phyloP scores from a whole-genome alignment of 106 monocot species.

The Apostasia ramifera region DNA sequence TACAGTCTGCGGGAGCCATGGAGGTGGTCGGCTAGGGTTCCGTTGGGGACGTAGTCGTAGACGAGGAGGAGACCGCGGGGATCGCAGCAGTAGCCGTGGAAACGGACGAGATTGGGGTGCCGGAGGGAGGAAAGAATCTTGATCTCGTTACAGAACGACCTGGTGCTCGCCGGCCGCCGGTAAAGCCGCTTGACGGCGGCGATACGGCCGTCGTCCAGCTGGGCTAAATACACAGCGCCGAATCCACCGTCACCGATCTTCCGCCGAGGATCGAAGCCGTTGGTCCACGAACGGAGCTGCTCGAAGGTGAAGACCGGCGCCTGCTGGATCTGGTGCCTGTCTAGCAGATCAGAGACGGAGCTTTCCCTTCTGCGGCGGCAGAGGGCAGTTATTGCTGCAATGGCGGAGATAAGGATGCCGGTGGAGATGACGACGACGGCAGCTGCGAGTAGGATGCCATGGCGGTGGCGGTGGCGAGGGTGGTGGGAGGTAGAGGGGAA shows the following conservation, averaged over 20 bases:
- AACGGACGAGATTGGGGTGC: conserved; percentile 75
- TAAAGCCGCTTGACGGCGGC: conserved; percentile 75
- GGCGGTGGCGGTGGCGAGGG: not conserved
- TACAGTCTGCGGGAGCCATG: conserved; percentile 25
- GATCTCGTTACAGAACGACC: conserved; percentile 82
- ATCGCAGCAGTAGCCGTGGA: conserved; percentile 77
- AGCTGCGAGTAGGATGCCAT: conserved; percentile 7
- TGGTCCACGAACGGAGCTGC: conserved; percentile 48
- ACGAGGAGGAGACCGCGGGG: conserved; percentile 65
- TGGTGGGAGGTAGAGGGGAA: conserved; percentile 7
- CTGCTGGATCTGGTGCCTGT: conserved; percentile 30
- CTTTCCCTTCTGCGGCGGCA: conserved; percentile 13
- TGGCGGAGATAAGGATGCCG: conserved; percentile 13
- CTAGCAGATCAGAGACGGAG: conserved; percentile 22
- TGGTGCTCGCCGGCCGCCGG: conserved; percentile 31
- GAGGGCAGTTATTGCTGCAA: conserved; percentile 1
- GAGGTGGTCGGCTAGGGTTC: conserved; percentile 74
- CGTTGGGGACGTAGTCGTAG: conserved; percentile 85
- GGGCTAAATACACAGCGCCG: conserved; percentile 61
- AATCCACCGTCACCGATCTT: conserved; percentile 89
- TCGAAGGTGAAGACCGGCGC: conserved; percentile 65
- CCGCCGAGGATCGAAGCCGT: conserved; percentile 44
- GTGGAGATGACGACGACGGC: conserved; percentile 21
- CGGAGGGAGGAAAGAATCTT: conserved; percentile 68
- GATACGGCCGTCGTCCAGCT: conserved; percentile 41